These are phyloP conservation scores for Boletus subcaerulescens DNA, from an alignment of 768 basidiomycete species.

Conservation along the genomic window DNA sequence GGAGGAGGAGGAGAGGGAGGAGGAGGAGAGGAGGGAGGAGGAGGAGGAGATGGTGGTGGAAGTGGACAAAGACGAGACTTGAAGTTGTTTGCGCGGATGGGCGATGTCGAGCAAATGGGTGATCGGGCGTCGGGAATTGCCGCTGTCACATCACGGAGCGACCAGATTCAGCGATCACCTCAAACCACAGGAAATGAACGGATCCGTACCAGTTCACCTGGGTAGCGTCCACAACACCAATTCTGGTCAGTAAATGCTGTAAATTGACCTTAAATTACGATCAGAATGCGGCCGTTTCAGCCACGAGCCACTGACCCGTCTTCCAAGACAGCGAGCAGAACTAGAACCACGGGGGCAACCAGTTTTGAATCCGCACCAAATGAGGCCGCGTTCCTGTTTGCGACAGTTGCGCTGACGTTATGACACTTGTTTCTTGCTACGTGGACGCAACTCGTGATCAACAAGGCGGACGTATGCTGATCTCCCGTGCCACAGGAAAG, in stretches of 20 bases:
- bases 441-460: constrained; percentile 5
- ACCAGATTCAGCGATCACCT: constrained; percentile 41
- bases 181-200: constrained; percentile 16
- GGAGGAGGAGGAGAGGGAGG: constrained; percentile 30
- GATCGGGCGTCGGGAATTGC: constrained; percentile 59
- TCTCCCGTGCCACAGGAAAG: neutral
- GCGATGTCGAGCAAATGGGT: constrained; percentile 41
- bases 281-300: constrained; percentile 18
- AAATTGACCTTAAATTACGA: neutral
- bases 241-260: too few species aligned
- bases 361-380: constrained; percentile 1
- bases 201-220: constrained; percentile 29
- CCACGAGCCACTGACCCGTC: constrained; percentile 20
- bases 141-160: constrained; percentile 40
- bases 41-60: constrained; percentile 27
- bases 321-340: constrained; percentile 4
- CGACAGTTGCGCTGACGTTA: constrained; percentile 10
- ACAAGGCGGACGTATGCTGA: neutral
- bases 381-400: neutral
- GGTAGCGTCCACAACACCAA: too few species aligned
- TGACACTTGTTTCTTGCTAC: constrained; percentile 8
- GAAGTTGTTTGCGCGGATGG: constrained; percentile 27
- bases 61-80: constrained; percentile 35
- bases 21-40: constrained; percentile 28
- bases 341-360: constrained; percentile 1